Percentiles rank a stretch among this genome's conserved stretches.
These are phyloP conservation scores for Colletotrichum zoysiae DNA, from an alignment of 2,329 filamentous ascomycete species.

Conservation along the genomic window DNA sequence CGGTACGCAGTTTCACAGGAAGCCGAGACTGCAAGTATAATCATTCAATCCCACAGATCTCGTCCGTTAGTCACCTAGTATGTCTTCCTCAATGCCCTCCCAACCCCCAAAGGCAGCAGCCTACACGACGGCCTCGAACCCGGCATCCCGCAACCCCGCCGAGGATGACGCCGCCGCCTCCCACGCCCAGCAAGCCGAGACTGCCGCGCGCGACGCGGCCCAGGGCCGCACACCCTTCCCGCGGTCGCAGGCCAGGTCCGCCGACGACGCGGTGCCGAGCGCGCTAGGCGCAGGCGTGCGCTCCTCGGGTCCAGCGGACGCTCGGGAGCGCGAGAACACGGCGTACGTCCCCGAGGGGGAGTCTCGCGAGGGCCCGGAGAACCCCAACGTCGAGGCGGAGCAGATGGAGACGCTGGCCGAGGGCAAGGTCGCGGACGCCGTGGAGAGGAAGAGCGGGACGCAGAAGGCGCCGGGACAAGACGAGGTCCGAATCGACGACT, in stretches of 20 bases:
- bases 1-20: too few relatives aligned
- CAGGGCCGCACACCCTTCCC: slow-evolving; percentile 38
- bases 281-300: slow-evolving; percentile 43
- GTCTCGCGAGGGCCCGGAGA: slow-evolving; percentile 27
- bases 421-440: slow-evolving; percentile 46
- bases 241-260: slow-evolving; percentile 9
- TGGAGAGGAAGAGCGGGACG: slow-evolving; percentile 45
- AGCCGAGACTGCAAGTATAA: too few relatives aligned
- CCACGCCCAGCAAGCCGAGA: slow-evolving; percentile 4
- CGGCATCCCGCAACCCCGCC: slow-evolving; percentile 20
- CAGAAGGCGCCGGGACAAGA: slow-evolving; percentile 44
- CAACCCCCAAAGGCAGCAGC: slow-evolving; percentile 37
- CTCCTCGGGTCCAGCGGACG: slow-evolving; percentile 43
- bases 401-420: slow-evolving; percentile 45
- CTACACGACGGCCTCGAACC: slow-evolving; percentile 32
- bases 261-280: slow-evolving; percentile 42
- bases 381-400: slow-evolving; percentile 45
- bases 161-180: slow-evolving; percentile 23
- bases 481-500: slow-evolving; percentile 42
- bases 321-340: slow-evolving; percentile 40
- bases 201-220: slow-evolving; percentile 24
- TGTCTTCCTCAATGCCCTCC: slow-evolving; percentile 28
- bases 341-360: slow-evolving; percentile 6
- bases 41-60: neutral
- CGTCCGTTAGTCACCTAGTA: neutral